Conservation (phyloP, 345 rosid species). For the Murraya paniculata region DNA sequence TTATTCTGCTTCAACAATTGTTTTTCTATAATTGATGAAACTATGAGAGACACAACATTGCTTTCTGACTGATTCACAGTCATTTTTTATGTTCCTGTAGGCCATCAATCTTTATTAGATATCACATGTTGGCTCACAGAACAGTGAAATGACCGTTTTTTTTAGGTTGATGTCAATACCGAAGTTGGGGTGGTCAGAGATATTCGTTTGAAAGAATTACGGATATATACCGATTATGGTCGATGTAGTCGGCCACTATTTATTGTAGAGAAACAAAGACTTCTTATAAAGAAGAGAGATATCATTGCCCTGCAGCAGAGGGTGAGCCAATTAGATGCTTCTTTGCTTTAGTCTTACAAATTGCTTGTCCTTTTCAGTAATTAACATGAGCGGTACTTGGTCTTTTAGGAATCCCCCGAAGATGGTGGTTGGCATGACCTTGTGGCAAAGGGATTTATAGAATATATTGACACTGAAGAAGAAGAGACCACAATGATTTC, state of each 20-base stretch:
- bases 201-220: slow-evolving; percentile 78
- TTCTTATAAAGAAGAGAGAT: slow-evolving; percentile 82
- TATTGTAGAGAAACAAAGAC: slow-evolving; percentile 92
- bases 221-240: slow-evolving; percentile 95
- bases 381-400: slow-evolving; percentile 9
- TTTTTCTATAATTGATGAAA: too few relatives aligned
- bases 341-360: neutral
- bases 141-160: slow-evolving; percentile 18
- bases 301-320: slow-evolving; percentile 85
- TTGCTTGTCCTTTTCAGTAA: neutral
- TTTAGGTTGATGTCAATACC: slow-evolving; percentile 91
- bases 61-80: neutral
- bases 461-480: slow-evolving; percentile 95
- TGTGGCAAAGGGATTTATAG: slow-evolving; percentile 83
- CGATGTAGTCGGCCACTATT: slow-evolving; percentile 97
- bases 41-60: too few relatives aligned
- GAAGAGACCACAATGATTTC: slow-evolving; percentile 99
- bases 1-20: neutral
- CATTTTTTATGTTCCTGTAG: neutral
- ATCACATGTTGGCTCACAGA: neutral
- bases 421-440: slow-evolving; percentile 97
- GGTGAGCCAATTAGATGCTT: slow-evolving; percentile 36
- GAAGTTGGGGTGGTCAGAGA: slow-evolving; percentile 99
- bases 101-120: neutral
- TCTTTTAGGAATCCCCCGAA: slow-evolving; percentile 69